phyloP scores from a whole-genome alignment of 495 filamentous ascomycete genomes.

The Echria macrotheca region DNA sequence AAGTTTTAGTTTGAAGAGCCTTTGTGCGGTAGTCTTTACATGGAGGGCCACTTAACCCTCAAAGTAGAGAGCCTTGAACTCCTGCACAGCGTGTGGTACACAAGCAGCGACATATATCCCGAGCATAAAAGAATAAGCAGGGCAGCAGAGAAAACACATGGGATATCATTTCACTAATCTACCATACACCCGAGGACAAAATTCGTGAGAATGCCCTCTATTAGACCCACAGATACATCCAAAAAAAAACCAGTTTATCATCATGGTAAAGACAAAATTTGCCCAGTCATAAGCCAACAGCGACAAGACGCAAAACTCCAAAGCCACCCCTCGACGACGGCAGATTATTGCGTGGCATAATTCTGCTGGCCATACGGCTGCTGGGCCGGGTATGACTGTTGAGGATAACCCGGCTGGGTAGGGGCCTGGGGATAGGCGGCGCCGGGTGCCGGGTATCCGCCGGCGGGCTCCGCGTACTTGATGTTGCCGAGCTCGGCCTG shows the following conservation, averaged over 20 bases:
- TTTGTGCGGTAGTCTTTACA: no score
- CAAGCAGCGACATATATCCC: no score
- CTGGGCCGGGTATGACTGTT: background rate
- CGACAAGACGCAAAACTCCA: background rate
- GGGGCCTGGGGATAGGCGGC: slow-evolving; percentile 7
- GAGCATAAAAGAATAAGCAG: no score
- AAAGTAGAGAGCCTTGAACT: no score
- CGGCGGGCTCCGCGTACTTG: slow-evolving; percentile 14
- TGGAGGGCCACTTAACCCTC: no score
- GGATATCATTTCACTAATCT: background rate
- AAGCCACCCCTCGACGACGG: background rate
- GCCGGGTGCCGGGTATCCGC: background rate
- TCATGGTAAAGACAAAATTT: no score
- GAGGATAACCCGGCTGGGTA: background rate
- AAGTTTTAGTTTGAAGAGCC: no score
- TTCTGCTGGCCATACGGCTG: background rate
- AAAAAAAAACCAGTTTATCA: background rate
- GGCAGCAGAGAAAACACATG: background rate
- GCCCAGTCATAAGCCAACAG: no score
- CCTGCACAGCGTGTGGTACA: no score
- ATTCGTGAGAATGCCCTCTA: background rate
- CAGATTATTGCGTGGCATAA: slow-evolving; percentile 3
- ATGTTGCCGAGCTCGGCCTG: slow-evolving; percentile 32
- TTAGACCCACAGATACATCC: background rate
- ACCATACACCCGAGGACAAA: background rate